Evolutionary conservation across 768 basidiomycete species (phyloP).

Genomic region (Psilocybe tampanensis): DNA sequence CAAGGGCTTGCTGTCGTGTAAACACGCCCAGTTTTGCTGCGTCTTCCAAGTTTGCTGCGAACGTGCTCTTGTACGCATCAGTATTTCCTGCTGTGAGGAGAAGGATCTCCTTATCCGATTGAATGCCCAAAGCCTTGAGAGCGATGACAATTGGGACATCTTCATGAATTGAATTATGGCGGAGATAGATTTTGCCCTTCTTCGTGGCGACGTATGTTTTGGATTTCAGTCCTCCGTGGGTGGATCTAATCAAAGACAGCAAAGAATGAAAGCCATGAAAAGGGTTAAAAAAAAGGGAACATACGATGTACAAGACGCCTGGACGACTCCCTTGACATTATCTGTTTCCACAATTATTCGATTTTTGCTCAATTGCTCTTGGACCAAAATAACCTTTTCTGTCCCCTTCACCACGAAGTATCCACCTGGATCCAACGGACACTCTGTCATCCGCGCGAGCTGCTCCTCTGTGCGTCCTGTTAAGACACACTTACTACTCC

Average conservation of each 20-base stretch:
- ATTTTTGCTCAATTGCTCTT: constrained; percentile 99
- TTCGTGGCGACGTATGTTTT: constrained; percentile 98
- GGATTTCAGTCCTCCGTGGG: constrained; percentile 86
- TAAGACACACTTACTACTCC: constrained; percentile 93
- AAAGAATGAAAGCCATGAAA: neutral
- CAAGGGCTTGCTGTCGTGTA: constrained; percentile 91
- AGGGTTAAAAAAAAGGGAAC: constrained; percentile 31
- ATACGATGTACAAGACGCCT: constrained; percentile 95
- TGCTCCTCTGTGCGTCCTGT: constrained; percentile 76
- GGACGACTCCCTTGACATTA: constrained; percentile 83
- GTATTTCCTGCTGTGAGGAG: constrained; percentile 91
- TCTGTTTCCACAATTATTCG: constrained; percentile 98
- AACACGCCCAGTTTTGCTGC: constrained; percentile 89
- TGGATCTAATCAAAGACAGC: constrained; percentile 51
- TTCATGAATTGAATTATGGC: constrained; percentile 97
- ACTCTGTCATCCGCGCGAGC: constrained; percentile 94
- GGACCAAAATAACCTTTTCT: constrained; percentile 98
- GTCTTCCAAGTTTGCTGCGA: constrained; percentile 93
- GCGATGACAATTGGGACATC: constrained; percentile 96
- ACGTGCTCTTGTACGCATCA: constrained; percentile 83
- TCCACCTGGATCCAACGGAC: constrained; percentile 98
- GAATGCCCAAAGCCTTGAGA: constrained; percentile 94
- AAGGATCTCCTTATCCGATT: constrained; percentile 97
- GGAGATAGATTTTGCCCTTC: constrained; percentile 91
- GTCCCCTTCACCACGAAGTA: constrained; percentile 99